A percentile compares a stretch with the other conserved stretches of the same genome.
These are phyloP conservation scores for Phytophthora niederhauseri DNA, from an alignment of 352 stramenopile genomes.

Conservation along the genomic window DNA sequence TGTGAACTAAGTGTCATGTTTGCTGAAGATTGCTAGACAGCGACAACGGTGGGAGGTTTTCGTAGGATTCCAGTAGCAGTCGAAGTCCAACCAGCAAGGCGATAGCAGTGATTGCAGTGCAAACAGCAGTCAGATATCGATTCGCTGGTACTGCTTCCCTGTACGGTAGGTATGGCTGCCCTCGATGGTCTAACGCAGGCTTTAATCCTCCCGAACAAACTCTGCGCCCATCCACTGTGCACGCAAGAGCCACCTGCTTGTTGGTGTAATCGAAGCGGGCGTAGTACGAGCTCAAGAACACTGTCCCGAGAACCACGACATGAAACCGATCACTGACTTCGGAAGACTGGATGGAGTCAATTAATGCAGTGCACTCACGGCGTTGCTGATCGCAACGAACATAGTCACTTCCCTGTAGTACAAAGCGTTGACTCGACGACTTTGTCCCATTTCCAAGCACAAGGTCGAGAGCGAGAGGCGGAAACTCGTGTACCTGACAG, in stretches of 20 bases:
- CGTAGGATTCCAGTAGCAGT: conserved; percentile 10
- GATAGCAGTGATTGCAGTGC: conserved; percentile 14
- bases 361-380: conserved; percentile 27
- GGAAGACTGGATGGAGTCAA: conserved; percentile 22
- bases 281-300: conserved; percentile 34
- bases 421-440: conserved; percentile 13
- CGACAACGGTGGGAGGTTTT: not conserved
- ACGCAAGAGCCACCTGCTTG: conserved; percentile 26
- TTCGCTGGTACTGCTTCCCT: not conserved
- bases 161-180: conserved; percentile 3
- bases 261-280: conserved; percentile 26
- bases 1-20: conserved; percentile 11
- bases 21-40: not conserved
- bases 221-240: conserved; percentile 11
- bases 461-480: conserved; percentile 22
- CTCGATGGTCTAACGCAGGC: conserved; percentile 23
- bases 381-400: conserved; percentile 26
- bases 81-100: conserved; percentile 12
- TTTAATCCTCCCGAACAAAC: conserved; percentile 17
- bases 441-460: not conserved
- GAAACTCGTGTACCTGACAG: conserved; percentile 32
- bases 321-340: conserved; percentile 20
- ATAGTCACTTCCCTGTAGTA: conserved; percentile 32
- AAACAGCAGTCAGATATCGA: conserved; percentile 9
- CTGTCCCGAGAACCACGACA: conserved; percentile 27